These are phyloP conservation scores for Castanea sativa DNA, from an alignment of 306 rosid genomes.

Conservation along the genomic window DNA sequence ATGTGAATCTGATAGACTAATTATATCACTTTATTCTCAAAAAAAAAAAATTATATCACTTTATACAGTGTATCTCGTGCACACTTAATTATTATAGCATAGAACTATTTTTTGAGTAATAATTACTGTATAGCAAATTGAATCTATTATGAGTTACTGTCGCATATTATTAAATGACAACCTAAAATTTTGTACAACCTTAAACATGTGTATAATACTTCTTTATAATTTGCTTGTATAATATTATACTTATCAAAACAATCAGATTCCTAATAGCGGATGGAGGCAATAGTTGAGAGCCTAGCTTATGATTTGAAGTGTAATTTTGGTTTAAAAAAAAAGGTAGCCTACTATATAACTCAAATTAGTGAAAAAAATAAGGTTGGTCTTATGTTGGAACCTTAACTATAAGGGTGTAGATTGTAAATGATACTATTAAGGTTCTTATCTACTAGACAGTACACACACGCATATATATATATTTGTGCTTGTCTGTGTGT, in stretches of 20 bases:
- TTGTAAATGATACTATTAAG: background rate
- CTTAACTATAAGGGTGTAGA: background rate
- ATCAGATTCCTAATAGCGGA: background rate
- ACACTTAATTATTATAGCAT: conserved; percentile 16
- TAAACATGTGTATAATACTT: background rate
- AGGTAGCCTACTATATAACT: background rate
- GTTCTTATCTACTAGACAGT: background rate
- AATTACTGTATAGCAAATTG: background rate
- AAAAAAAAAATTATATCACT: conserved; percentile 18
- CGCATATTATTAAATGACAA: background rate
- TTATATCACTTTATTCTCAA: conserved; percentile 16
- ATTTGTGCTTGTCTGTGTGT: no score
- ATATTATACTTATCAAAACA: no score
- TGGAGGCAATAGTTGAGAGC: no score
- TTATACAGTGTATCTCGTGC: conserved; percentile 42
- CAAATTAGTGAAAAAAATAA: background rate
- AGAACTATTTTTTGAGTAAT: background rate
- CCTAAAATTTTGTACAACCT: background rate
- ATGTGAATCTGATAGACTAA: conserved; percentile 16
- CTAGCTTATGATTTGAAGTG: no score
- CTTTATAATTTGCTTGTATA: background rate
- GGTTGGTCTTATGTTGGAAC: background rate
- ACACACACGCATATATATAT: no score
- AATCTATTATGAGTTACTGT: background rate
- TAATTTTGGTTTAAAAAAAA: no score